phyloP scores from a whole-genome alignment of 768 basidiomycete species.

The Termitomyces sp. region DNA sequence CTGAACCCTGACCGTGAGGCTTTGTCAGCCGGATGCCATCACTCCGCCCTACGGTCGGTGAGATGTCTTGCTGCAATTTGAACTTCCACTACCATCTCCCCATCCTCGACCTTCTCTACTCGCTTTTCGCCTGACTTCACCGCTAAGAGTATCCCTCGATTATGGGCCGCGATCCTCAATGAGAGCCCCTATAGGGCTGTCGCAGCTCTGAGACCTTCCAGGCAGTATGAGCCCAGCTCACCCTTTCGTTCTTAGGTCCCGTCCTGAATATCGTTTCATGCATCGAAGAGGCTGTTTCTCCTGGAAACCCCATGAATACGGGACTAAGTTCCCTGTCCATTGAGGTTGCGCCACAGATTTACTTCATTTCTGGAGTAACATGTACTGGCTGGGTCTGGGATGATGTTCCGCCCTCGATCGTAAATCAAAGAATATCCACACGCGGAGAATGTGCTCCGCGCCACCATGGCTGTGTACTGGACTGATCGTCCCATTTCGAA shows the following conservation, averaged over 20 bases:
- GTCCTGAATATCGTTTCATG: too few species aligned
- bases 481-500: slow-evolving; percentile 8
- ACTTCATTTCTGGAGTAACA: neutral
- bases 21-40: slow-evolving; percentile 6
- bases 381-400: neutral
- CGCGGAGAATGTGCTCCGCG: neutral
- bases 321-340: neutral
- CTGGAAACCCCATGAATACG: neutral
- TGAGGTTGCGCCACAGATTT: neutral
- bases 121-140: neutral
- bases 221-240: neutral
- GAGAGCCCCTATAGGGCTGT: slow-evolving; percentile 4
- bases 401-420: neutral
- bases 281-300: neutral
- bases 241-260: neutral
- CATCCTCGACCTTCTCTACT: neutral
- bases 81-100: neutral
- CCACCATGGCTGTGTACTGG: slow-evolving; percentile 2
- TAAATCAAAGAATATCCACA: neutral
- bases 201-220: slow-evolving; percentile 1
- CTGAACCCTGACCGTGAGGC: neutral
- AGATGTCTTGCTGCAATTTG: slow-evolving; percentile 5
- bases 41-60: neutral
- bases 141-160: neutral
- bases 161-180: neutral